phyloP scores from a whole-genome alignment of 192 early-diverging fungal species.

The Rhizophagus clarus region DNA sequence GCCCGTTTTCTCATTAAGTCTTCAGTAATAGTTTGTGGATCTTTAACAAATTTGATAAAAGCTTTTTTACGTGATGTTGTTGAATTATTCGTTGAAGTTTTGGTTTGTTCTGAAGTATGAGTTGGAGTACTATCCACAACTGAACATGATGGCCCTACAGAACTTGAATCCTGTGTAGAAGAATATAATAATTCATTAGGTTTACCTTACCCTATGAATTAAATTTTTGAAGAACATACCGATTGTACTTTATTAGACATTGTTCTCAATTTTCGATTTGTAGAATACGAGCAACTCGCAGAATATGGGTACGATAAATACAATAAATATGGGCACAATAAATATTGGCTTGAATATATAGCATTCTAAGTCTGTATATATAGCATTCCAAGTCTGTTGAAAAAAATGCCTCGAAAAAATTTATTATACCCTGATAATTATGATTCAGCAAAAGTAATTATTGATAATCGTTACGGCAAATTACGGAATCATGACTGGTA shows the following conservation, averaged over 20 bases:
- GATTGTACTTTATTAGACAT: neutral
- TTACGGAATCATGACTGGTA: neutral
- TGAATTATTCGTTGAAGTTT: neutral
- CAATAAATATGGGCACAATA: neutral
- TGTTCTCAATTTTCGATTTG: neutral
- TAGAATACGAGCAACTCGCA: neutral
- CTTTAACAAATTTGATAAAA: slow-evolving; percentile 26
- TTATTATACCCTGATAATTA: neutral
- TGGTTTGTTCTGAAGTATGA: neutral
- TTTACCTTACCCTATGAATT: neutral
- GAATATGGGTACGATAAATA: too few relatives aligned
- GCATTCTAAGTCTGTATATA: neutral
- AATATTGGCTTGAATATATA: neutral
- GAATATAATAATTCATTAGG: neutral
- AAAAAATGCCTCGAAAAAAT: neutral
- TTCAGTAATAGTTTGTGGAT: slow-evolving; percentile 40
- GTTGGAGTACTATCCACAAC: neutral
- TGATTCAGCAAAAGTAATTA: neutral
- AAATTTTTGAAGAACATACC: neutral
- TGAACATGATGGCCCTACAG: neutral
- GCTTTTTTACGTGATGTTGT: neutral
- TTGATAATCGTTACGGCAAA: neutral
- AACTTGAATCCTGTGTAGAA: neutral
- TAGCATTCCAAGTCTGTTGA: neutral
- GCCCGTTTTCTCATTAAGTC: slow-evolving; percentile 58